Evolutionary conservation across 2,329 filamentous ascomycete genomes (phyloP).

Genomic region (Nemania serpens): DNA sequence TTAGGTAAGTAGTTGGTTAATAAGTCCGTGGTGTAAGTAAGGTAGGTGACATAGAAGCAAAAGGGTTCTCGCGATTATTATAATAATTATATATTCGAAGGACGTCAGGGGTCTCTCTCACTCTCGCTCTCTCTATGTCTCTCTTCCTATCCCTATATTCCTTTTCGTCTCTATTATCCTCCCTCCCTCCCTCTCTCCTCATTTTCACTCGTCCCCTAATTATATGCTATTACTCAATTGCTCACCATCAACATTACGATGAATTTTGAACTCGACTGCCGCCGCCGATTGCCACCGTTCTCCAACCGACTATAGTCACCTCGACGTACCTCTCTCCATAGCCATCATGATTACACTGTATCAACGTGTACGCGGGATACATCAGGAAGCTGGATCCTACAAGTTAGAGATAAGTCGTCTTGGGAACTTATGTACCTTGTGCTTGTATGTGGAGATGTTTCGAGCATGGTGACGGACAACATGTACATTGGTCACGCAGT

Average conservation of each 20-base stretch:
- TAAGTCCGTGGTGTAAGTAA: not conserved
- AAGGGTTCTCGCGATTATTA: slow-evolving; percentile 19
- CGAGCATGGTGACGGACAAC: slow-evolving; percentile 11
- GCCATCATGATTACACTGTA: not conserved
- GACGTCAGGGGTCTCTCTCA: slow-evolving; percentile 19
- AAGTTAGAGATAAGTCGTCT: slow-evolving; percentile 12
- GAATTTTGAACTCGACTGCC: too few species aligned
- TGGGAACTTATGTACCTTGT: slow-evolving; percentile 13
- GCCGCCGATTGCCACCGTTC: too few species aligned
- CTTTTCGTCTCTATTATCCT: too few species aligned
- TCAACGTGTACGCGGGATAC: slow-evolving; percentile 8
- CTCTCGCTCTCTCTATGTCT: not conserved
- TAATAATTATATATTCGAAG: slow-evolving; percentile 5
- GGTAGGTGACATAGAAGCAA: not conserved
- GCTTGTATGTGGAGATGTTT: slow-evolving; percentile 20
- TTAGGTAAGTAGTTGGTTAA: slow-evolving; percentile 4
- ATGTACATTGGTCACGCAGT: slow-evolving; percentile 20
- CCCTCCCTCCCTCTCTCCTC: not conserved
- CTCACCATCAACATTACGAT: too few species aligned
- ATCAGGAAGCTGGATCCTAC: slow-evolving; percentile 21
- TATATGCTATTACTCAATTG: too few species aligned
- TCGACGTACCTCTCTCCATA: not conserved
- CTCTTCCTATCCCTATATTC: too few species aligned
- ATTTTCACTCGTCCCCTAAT: not conserved
- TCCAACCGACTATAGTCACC: not conserved